phyloP scores from a whole-genome alignment of 306 rosid genomes.

The Carpinus viminea region DNA sequence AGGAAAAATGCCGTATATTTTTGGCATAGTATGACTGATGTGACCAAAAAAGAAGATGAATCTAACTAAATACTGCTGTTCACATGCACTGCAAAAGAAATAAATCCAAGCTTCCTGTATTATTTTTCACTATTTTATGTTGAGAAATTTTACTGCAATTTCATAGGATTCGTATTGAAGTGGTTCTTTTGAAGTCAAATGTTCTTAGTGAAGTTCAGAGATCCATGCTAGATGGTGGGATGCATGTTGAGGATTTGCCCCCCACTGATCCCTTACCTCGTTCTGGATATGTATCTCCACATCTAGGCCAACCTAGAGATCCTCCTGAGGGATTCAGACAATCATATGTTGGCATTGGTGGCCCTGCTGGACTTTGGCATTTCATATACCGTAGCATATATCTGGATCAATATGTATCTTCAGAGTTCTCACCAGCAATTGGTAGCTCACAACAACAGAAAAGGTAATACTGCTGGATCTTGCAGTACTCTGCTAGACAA shows the following conservation, averaged over 20 bases:
- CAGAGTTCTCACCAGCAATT: conserved; percentile 83
- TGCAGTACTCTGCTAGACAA: background rate
- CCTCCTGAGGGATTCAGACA: conserved; percentile 63
- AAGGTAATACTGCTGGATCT: conserved; percentile 47
- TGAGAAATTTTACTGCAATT: conserved; percentile 34
- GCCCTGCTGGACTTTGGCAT: conserved; percentile 94
- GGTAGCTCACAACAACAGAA: conserved; percentile 72
- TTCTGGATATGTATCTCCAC: conserved; percentile 53
- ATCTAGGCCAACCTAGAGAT: conserved; percentile 63
- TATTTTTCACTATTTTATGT: conserved; percentile 19
- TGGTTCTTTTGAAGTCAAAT: conserved; percentile 81
- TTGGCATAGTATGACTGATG: conserved; percentile 4
- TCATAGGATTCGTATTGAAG: conserved; percentile 77
- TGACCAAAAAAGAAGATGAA: background rate
- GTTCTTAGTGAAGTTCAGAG: conserved; percentile 87
- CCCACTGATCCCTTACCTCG: conserved; percentile 64
- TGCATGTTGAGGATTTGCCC: conserved; percentile 87
- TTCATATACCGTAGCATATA: conserved; percentile 88
- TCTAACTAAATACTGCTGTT: background rate
- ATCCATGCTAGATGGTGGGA: conserved; percentile 86
- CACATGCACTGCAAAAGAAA: conserved; percentile 11
- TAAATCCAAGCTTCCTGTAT: background rate
- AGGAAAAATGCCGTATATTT: background rate
- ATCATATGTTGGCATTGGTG: conserved; percentile 58
- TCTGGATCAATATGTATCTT: conserved; percentile 88